Conservation (phyloP, 78 protist genomes). For the Tieghemostelium lacteum region DNA sequence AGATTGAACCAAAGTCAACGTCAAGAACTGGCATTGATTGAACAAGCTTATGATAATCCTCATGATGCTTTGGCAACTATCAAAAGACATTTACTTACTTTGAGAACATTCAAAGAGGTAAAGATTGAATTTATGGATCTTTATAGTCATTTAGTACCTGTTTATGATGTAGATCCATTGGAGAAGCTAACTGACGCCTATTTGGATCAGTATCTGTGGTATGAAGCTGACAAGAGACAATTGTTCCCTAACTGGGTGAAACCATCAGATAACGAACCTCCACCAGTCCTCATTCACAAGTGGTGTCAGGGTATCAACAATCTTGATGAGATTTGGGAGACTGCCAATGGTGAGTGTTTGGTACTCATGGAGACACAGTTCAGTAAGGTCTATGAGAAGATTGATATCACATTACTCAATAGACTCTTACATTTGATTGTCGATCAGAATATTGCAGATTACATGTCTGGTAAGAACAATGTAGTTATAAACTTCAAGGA, state of each 20-base stretch:
- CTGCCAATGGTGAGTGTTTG: slow-evolving; percentile 95
- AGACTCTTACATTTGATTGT: slow-evolving; percentile 97
- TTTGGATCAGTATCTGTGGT: slow-evolving; percentile 99
- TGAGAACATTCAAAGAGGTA: slow-evolving; percentile 99
- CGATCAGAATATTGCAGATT: slow-evolving; percentile 99
- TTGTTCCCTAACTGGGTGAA: slow-evolving; percentile 99
- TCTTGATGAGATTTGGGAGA: slow-evolving; percentile 96
- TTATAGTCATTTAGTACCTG: slow-evolving; percentile 97
- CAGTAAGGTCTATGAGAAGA: slow-evolving; percentile 95
- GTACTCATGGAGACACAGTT: slow-evolving; percentile 94
- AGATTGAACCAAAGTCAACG: slow-evolving; percentile 98
- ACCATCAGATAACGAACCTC: slow-evolving; percentile 99
- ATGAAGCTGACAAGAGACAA: slow-evolving; percentile 98
- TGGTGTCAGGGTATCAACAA: slow-evolving; percentile 99
- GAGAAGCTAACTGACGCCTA: slow-evolving; percentile 99
- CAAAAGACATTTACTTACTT: slow-evolving; percentile 98
- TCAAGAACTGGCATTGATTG: slow-evolving; percentile 99
- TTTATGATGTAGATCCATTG: slow-evolving; percentile 98
- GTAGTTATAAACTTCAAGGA: slow-evolving; percentile 97
- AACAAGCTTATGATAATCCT: slow-evolving; percentile 99
- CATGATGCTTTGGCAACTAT: slow-evolving; percentile 98
- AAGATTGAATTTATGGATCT: slow-evolving; percentile 98
- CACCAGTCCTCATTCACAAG: slow-evolving; percentile 99
- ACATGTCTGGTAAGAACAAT: slow-evolving; percentile 99
- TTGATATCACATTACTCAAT: slow-evolving; percentile 99